phyloP scores from a whole-genome alignment of 768 basidiomycete species.

The Strobilomyces confusus region DNA sequence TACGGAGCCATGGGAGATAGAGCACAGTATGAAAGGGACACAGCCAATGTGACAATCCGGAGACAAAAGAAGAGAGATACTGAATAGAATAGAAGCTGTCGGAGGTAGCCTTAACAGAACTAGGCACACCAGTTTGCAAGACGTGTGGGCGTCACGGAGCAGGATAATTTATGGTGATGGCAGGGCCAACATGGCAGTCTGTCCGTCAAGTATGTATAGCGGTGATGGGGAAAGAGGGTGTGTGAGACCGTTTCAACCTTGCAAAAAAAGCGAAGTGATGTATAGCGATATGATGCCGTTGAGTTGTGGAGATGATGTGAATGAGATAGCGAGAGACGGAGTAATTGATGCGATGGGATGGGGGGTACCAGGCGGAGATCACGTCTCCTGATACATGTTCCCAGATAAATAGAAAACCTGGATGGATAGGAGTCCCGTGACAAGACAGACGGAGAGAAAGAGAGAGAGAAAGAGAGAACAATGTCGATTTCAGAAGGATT shows the following conservation, averaged over 20 bases:
- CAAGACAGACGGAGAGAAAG: conserved; percentile 20
- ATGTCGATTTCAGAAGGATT: conserved; percentile 18
- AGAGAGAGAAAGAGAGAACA: conserved; percentile 14
- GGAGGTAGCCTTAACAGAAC: conserved; percentile 7
- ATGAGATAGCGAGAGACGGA: conserved; percentile 20
- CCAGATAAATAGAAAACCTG: conserved; percentile 34
- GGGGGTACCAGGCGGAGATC: conserved; percentile 23
- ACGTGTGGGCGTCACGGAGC: conserved; percentile 12
- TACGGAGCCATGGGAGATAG: conserved; percentile 19
- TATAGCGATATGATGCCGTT: conserved; percentile 29
- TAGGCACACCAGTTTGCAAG: conserved; percentile 8
- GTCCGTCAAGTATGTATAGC: conserved; percentile 22
- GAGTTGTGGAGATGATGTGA: conserved; percentile 24
- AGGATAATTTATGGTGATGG: conserved; percentile 11
- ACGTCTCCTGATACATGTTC: conserved; percentile 28
- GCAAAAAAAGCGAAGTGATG: conserved; percentile 15
- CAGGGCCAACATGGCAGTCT: conserved; percentile 15
- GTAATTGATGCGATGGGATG: conserved; percentile 23
- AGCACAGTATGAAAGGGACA: conserved; percentile 19
- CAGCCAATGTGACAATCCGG: conserved; percentile 14
- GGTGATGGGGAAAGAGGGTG: conserved; percentile 11
- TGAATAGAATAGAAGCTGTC: conserved; percentile 16
- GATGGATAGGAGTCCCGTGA: conserved; percentile 28
- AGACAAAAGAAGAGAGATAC: conserved; percentile 13
- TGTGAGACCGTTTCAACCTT: conserved; percentile 13